A percentile compares a stretch with the other conserved stretches of the same genome.
Conservation (phyloP, 75 land plant genomes). For the Selaginella tamariscina region DNA sequence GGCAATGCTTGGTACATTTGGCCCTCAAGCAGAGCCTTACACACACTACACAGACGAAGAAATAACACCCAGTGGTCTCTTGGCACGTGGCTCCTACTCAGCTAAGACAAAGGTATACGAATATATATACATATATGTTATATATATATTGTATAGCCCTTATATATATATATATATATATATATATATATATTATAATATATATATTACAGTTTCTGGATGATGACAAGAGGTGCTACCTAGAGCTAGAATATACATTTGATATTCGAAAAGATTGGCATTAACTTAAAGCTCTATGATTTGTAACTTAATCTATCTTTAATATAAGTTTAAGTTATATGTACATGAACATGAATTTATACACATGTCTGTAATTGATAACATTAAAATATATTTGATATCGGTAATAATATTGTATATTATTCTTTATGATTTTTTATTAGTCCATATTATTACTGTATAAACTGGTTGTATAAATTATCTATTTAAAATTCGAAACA, state of each 20-base stretch:
- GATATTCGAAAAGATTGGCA: slow-evolving; percentile 46
- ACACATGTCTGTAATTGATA: no score
- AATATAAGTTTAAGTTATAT: no score
- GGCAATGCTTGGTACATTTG: slow-evolving; percentile 65
- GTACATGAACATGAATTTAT: no score
- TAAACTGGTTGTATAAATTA: no score
- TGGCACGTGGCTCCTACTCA: slow-evolving; percentile 54
- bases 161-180: background rate
- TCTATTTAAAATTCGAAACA: no score
- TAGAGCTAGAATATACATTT: slow-evolving; percentile 50
- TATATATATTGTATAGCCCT: background rate
- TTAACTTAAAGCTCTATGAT: no score
- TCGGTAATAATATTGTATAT: no score
- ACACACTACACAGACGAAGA: slow-evolving; percentile 47
- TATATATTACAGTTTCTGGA: slow-evolving; percentile 47
- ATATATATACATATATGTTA: background rate
- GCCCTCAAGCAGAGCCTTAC: slow-evolving; percentile 51
- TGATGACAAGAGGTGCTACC: slow-evolving; percentile 50
- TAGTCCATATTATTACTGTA: no score
- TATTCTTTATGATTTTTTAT: no score
- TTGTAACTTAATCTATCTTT: no score
- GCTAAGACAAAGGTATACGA: slow-evolving; percentile 43
- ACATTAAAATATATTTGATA: no score
- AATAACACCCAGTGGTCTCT: slow-evolving; percentile 48
- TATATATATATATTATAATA: background rate